Evolutionary conservation across 2,329 filamentous ascomycete species (phyloP).

Genomic region (Neoascochyta sp.): DNA sequence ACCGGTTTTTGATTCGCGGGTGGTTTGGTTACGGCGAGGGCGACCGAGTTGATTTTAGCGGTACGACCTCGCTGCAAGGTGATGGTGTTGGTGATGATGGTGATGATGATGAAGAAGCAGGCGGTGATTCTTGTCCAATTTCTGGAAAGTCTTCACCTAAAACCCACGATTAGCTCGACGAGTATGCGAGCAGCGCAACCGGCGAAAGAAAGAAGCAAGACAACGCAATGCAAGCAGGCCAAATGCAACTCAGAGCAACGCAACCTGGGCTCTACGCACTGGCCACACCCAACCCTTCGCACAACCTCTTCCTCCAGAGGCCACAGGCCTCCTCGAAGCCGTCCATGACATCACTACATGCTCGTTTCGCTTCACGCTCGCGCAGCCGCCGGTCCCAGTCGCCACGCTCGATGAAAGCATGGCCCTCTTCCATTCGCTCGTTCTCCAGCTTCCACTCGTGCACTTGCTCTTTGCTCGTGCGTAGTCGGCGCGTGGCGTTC

Average conservation of each 20-base stretch:
- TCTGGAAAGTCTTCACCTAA: neutral
- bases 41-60: no score
- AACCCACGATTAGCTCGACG: no score
- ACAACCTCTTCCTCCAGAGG: conserved; percentile 72
- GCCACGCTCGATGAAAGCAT: conserved; percentile 73
- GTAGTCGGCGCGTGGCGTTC: conserved; percentile 73
- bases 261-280: no score
- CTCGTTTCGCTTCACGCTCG: conserved; percentile 74
- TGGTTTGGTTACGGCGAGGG: no score
- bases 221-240: neutral
- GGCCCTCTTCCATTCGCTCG: conserved; percentile 76
- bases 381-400: conserved; percentile 77
- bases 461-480: conserved; percentile 79
- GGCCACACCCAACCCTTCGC: conserved; percentile 44
- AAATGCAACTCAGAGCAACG: no score
- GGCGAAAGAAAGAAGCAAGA: neutral
- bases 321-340: conserved; percentile 92
- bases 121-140: neutral
- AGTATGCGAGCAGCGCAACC: no score
- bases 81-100: no score
- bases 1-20: no score
- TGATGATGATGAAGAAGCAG: no score
- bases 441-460: conserved; percentile 80
- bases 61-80: no score
- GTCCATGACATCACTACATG: conserved; percentile 82